Evolutionary conservation across 192 early-diverging fungal genomes (phyloP), one percentile per base, ranked within the genome.

Genomic region (Endogone sp.): DNA sequence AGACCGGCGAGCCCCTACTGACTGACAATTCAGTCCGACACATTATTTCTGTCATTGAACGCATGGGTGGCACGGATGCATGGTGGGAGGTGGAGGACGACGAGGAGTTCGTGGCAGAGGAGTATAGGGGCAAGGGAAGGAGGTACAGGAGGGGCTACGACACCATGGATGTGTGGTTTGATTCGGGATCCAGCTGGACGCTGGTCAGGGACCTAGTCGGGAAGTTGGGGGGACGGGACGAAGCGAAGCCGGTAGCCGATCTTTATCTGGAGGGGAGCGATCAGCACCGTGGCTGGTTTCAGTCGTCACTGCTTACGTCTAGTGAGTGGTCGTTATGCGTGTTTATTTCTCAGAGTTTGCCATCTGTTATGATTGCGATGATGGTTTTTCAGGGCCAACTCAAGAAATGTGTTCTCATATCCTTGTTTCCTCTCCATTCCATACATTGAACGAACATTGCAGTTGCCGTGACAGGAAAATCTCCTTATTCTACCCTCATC

Each of bases 81-180:
- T 93, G 92, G 92, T 93, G 92, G 90, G 75, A 62, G 57, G 77
- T 82, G 61, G 68, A 82, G 22, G 86, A 84, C 4, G 90, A 88
- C n/a, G 79, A 83, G 56, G 54, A 85, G 13, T 84, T 89, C 64
- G 61, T 92, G 26, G 86, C 84, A 10, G 87, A 88, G 3, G 69
- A 82, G 62, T 89, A 89, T 69, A 78, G 71, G 11, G 64, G 69
- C 9, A 65, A 82, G 58, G 89, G 88, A n/a, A 82, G 82, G 44
- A 77, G 57, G 0, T 92, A 89, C 61, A 73, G 74, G 30, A 75
- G 81, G 44, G 90, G 92, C n/a, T 78, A 72, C 30, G 92, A 93
- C 67, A 93, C 91, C 0, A 92, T 93, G 92, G 92, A 93, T 64
- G 92, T 93, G 25, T 93, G 92, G 91, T 93, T 93, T 65, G 92